Evolutionary conservation across 305 asterid genomes (phyloP), one percentile per base, ranked within the genome.

Genomic region (Ilex paraguariensis): DNA sequence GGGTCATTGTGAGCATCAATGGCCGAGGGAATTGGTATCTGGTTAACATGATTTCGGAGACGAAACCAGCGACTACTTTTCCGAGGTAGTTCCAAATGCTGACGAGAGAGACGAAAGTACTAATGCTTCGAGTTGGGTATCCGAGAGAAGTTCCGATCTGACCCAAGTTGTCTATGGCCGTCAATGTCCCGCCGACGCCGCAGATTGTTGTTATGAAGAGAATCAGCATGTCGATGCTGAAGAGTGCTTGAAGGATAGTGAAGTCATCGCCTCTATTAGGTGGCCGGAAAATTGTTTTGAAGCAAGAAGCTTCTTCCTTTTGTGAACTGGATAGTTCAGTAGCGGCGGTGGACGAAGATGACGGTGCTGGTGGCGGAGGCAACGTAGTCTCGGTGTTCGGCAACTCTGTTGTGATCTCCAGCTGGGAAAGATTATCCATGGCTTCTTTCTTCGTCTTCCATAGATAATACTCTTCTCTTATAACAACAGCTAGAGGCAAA

Each of bases 1-100:
- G 75, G 30, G 76, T 83, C 13, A 81, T 33, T 0, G 95, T 90
- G 12, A 87, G 82, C 70, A 79, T 71, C 0, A 87, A 56, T 0
- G 95, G 79, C 52, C 97, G 69, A 3, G 97, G 95, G 63, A 89
- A 81, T 30, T 71, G 78, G 66, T 83, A 89, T 59, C 84, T 86
- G n/a, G 68, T 70, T 33, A 89, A 53, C 57, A 83, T 52, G 50
- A 86, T 74, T 54, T 89, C 97, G 0, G 94, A 87, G 0, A 74
- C 17, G 33, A 87, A 90, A 3, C 97, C 95, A 4, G 95, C 61
- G 0, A 80, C 89, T 0, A 90, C 97, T 17, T 95, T 42, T 3
- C 97, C 95, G 0, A 83, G 70, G 40, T 90, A 90, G 55, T 90
- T 90, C 97, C 95, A 90, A 61, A 87, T 90, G 67, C 97, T 89